Evolutionary conservation across 768 basidiomycete species (phyloP), one percentile per base, ranked within the genome.

Genomic region (Fomitopsis pulvina): DNA sequence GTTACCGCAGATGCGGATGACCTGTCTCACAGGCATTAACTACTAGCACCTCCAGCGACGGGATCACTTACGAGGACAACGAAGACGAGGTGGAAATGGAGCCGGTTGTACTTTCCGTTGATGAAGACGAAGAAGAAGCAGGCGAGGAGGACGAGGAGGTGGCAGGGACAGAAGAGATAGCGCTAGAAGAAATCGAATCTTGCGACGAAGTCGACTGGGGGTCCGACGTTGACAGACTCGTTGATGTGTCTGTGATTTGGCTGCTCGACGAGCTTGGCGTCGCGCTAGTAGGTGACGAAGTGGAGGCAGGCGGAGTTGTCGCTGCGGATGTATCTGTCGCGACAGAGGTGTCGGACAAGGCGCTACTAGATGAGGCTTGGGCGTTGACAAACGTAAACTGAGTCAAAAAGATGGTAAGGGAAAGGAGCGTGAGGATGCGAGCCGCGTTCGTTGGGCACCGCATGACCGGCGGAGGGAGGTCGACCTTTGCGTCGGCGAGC

Each of bases 351-450:
- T 32, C 30, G 14, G 34, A 37, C 34, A 18, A 28, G 2, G 47
- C 12, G 32, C 9, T 14, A n/a, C 46, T 38, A 4, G 44, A 22
- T 22, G 37, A 21, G 34, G 18, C 4, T 37, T 56, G 53, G 16
- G 60, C 60, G 40, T 53, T 47, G 52, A 51, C 60, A 34, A 54
- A 50, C 48, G 50, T 55, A 57, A 62, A 60, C 37, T 62, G 63
- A 57, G 60, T 58, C 39, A 48, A 58, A 58, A 65, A 52, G 64
- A 65, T 54, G 44, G 59, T 56, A 51, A 63, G 59, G 26, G 55
- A 58, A 65, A 65, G 50, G 64, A 65, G 52, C 51, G 64, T 62
- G 47, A 65, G 51, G 53, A 51, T 52, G 58, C 64, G 64, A 41
- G 57, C 57, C 48, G 62, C 54, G 40, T 55, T 57, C 53, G 57